Evolutionary conservation across 768 basidiomycete genomes (phyloP).

Genomic region (Russula vinacea): DNA sequence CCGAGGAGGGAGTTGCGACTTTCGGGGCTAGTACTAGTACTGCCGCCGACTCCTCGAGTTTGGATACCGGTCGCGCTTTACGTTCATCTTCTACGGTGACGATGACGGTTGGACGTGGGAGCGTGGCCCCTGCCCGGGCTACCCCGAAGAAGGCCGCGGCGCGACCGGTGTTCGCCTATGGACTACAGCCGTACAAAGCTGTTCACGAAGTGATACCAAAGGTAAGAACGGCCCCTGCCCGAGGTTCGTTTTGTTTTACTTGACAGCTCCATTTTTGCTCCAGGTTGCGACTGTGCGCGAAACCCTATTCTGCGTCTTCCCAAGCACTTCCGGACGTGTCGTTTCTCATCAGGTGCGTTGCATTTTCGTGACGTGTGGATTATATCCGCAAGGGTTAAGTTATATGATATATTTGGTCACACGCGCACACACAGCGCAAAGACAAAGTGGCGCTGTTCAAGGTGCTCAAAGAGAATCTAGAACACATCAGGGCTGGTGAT

Average conservation of each 20-base stretch:
- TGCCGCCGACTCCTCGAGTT: not conserved
- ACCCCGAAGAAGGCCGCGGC: not conserved
- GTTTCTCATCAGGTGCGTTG: conserved; percentile 62
- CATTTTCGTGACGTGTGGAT: not conserved
- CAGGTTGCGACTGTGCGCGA: conserved; percentile 38
- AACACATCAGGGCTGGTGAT: conserved; percentile 10
- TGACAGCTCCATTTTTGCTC: not conserved
- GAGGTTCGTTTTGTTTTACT: not conserved
- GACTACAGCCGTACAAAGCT: conserved; percentile 52
- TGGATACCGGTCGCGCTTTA: not conserved
- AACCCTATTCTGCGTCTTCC: conserved; percentile 72
- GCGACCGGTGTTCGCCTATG: conserved; percentile 35
- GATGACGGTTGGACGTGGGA: not conserved
- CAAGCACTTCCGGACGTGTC: conserved; percentile 74
- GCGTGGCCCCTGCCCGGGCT: not conserved
- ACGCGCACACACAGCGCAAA: conserved; percentile 10
- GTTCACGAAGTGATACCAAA: conserved; percentile 35
- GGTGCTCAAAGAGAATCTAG: conserved; percentile 6
- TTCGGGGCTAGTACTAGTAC: not conserved
- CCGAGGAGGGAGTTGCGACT: not conserved
- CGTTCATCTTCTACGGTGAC: not conserved
- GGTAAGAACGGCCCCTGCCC: not conserved
- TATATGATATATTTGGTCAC: not conserved
- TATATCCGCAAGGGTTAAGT: not conserved
- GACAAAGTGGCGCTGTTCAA: conserved; percentile 25